These are phyloP conservation scores for Colletotrichum sublineola DNA, from an alignment of 2,329 filamentous ascomycete genomes.

Conservation along the genomic window DNA sequence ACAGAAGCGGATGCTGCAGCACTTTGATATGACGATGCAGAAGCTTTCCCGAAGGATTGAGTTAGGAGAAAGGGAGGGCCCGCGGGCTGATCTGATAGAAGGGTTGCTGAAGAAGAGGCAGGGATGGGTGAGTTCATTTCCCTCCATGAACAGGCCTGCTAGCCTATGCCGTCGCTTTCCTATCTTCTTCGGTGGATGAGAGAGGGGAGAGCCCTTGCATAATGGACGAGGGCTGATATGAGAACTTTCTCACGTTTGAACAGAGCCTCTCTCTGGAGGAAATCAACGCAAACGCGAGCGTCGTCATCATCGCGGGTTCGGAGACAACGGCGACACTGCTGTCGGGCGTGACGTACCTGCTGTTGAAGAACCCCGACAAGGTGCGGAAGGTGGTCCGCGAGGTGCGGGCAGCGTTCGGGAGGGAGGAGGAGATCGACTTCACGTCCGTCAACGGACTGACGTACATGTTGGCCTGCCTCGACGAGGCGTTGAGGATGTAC, in stretches of 20 bases:
- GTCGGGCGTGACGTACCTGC: conserved; percentile 46
- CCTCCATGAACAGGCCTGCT: background rate
- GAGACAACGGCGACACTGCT: conserved; percentile 53
- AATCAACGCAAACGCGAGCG: conserved; percentile 40
- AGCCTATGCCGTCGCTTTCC: background rate
- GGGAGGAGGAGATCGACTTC: conserved; percentile 54
- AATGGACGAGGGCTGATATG: background rate
- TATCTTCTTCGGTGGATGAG: background rate
- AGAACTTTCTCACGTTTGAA: background rate
- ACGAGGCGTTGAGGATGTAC: conserved; percentile 59
- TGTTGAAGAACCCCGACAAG: conserved; percentile 49
- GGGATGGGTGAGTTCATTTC: conserved; percentile 31
- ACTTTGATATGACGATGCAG: conserved; percentile 11
- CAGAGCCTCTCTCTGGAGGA: conserved; percentile 33
- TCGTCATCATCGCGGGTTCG: conserved; percentile 49
- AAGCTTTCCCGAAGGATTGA: conserved; percentile 42
- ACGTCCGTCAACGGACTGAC: conserved; percentile 48
- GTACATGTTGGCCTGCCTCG: conserved; percentile 56
- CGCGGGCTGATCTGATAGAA: conserved; percentile 38
- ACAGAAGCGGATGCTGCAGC: conserved; percentile 2
- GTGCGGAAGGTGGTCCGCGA: conserved; percentile 53
- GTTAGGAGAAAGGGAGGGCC: conserved; percentile 22
- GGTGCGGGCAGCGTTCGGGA: conserved; percentile 51
- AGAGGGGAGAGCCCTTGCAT: background rate
- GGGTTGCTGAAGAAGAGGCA: conserved; percentile 41